These are phyloP conservation scores for Colletotrichum phormii DNA, from an alignment of 2,329 filamentous ascomycete species.

Conservation along the genomic window DNA sequence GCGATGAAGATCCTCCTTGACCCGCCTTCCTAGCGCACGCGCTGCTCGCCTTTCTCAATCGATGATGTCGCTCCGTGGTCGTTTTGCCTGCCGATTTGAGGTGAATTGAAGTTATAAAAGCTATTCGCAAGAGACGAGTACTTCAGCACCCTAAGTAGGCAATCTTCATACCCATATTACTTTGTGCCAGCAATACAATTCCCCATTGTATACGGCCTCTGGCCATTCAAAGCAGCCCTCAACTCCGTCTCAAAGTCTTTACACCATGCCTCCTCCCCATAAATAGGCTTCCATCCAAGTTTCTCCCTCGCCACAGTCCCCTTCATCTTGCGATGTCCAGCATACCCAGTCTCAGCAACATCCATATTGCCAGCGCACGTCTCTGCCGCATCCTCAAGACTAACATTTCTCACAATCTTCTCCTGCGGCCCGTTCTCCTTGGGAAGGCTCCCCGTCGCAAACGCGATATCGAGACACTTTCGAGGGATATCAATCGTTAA, in stretches of 20 bases:
- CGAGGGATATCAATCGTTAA: slow-evolving; percentile 23
- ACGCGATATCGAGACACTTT: slow-evolving; percentile 32
- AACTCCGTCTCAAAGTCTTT: slow-evolving; percentile 28
- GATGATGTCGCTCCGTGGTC: no score
- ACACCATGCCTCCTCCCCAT: slow-evolving; percentile 12
- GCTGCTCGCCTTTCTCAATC: no score
- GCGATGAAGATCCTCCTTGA: background rate
- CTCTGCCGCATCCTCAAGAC: slow-evolving; percentile 28
- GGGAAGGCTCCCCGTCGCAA: slow-evolving; percentile 34
- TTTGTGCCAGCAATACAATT: slow-evolving; percentile 25
- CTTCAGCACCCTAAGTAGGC: accelerated
- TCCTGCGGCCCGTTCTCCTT: slow-evolving; percentile 5
- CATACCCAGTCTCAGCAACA: slow-evolving; percentile 33
- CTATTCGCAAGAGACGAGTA: background rate
- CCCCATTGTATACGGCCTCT: background rate
- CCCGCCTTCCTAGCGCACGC: no score
- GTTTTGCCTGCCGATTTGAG: no score
- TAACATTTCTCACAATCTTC: slow-evolving; percentile 23
- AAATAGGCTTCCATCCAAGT: slow-evolving; percentile 4
- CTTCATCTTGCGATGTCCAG: slow-evolving; percentile 14
- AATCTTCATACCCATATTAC: background rate
- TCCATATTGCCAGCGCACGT: slow-evolving; percentile 26
- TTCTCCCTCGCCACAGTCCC: slow-evolving; percentile 11
- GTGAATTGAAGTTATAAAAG: no score
- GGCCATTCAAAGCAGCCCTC: slow-evolving; percentile 16